phyloP scores from a whole-genome alignment of 768 basidiomycete genomes.

The Chiua virens region DNA sequence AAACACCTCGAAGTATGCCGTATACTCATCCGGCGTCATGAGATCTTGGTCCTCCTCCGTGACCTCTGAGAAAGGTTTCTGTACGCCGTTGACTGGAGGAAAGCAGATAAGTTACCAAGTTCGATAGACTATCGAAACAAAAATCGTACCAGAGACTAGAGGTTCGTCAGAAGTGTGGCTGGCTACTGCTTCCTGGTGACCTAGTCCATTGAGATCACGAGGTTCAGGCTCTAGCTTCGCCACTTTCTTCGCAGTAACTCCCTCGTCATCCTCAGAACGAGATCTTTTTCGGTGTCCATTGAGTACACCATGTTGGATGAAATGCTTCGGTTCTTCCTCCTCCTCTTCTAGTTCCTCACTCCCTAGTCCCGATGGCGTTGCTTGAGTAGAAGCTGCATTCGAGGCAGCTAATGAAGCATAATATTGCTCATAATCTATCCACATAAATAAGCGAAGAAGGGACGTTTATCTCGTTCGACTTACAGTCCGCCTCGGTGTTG shows the following conservation, averaged over 20 bases:
- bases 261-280: slow-evolving; percentile 62
- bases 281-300: slow-evolving; percentile 77
- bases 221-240: slow-evolving; percentile 41
- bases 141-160: slow-evolving; percentile 60
- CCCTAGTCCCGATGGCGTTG: slow-evolving; percentile 59
- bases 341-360: slow-evolving; percentile 65
- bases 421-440: slow-evolving; percentile 75
- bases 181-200: background rate
- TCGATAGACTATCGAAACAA: background rate
- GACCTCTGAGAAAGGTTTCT: slow-evolving; percentile 73
- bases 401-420: slow-evolving; percentile 77
- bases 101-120: background rate
- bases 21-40: slow-evolving; percentile 94
- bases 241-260: slow-evolving; percentile 37
- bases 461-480: slow-evolving; percentile 21
- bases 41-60: slow-evolving; percentile 91
- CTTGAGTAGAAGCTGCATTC: slow-evolving; percentile 52
- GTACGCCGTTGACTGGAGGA: slow-evolving; percentile 66
- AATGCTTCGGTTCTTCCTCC: slow-evolving; percentile 68
- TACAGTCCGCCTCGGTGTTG: slow-evolving; percentile 66
- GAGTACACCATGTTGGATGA: slow-evolving; percentile 63
- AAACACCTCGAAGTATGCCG: slow-evolving; percentile 72
- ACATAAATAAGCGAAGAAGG: background rate
- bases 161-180: slow-evolving; percentile 48
- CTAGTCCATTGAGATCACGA: slow-evolving; percentile 18